Evolutionary conservation across 1,284 basidiomycete species (phyloP), one percentile per base, ranked within the genome.

Genomic region (Malassezia obtusa): DNA sequence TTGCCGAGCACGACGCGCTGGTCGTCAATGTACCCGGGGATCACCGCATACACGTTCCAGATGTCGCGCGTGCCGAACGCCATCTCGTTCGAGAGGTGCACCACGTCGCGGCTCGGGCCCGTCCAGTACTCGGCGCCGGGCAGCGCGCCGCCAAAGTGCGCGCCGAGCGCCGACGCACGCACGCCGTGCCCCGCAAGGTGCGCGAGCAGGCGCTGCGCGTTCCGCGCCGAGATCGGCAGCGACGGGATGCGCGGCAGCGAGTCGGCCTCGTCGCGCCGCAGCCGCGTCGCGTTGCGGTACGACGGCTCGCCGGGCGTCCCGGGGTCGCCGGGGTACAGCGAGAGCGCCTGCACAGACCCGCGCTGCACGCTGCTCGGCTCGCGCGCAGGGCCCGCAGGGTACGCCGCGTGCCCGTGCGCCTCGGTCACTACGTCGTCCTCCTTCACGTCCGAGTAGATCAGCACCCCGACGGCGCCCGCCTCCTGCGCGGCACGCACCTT

Each of bases 361-460:
- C 91, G 82, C 75, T 95, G 68, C 15, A 71, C 60, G 7, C 82
- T 68, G 4, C 62, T 83, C 0, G 86, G 87, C 73, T 90, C 87
- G 35, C 87, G 81, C 36, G 89, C 89, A 26, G 89, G 89, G 0
- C 91, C 90, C 15, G 81, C 78, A 0, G 91, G 92, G 74, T 94
- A 82, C 0, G 76, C 68, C 31, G 59, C 52, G 60, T 64, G 60
- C 4, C 75, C 75, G 59, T 91, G 89, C 54, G 81, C 81, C 19
- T 81, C 80, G 2, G 84, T 88, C 28, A 89, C 83, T 36, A 79
- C 80, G 19, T 89, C 89, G 67, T 95, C 89, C 68, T 94, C 89
- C 49, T 83, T 83, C 12, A 86, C 85, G 75, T 95, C 91, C 14
- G 83, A 83, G 76, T 89, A 96, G 64, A 95, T 90, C 50, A 82